These are phyloP conservation scores for Myxozyma kluyveri DNA, from an alignment of 805 yeast species.

Conservation along the genomic window DNA sequence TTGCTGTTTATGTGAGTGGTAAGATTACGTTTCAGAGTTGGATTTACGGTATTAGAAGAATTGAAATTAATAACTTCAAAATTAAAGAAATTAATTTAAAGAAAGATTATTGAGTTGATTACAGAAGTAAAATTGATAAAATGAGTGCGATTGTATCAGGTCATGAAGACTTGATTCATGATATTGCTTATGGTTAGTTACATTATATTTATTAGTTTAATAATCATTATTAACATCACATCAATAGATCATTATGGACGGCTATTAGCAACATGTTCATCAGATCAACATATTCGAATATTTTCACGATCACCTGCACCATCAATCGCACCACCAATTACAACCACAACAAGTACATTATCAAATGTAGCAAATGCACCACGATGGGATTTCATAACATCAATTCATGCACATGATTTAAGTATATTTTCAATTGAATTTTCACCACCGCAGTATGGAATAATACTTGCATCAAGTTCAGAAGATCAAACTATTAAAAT, in stretches of 20 bases:
- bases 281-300: slow-evolving; percentile 89
- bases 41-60: too few species aligned
- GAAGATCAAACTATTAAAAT: slow-evolving; percentile 84
- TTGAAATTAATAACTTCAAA: too few species aligned
- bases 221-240: neutral
- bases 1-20: too few species aligned
- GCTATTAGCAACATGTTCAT: slow-evolving; percentile 89
- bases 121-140: neutral
- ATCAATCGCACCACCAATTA: neutral
- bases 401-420: slow-evolving; percentile 79
- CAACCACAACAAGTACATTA: neutral
- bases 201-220: neutral
- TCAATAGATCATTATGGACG: slow-evolving; percentile 47
- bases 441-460: slow-evolving; percentile 95
- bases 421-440: slow-evolving; percentile 77
- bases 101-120: too few species aligned
- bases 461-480: slow-evolving; percentile 80
- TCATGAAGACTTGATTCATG: slow-evolving; percentile 90
- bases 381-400: slow-evolving; percentile 70
- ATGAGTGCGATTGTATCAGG: slow-evolving; percentile 80
- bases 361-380: slow-evolving; percentile 65
- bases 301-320: slow-evolving; percentile 64
- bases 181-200: slow-evolving; percentile 64
- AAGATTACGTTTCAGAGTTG: too few species aligned
- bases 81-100: too few species aligned